A percentile compares a stretch with the other conserved stretches of the same genome.
phyloP scores from a whole-genome alignment of 805 yeast genomes.

The Hanseniaspora valbyensis region DNA sequence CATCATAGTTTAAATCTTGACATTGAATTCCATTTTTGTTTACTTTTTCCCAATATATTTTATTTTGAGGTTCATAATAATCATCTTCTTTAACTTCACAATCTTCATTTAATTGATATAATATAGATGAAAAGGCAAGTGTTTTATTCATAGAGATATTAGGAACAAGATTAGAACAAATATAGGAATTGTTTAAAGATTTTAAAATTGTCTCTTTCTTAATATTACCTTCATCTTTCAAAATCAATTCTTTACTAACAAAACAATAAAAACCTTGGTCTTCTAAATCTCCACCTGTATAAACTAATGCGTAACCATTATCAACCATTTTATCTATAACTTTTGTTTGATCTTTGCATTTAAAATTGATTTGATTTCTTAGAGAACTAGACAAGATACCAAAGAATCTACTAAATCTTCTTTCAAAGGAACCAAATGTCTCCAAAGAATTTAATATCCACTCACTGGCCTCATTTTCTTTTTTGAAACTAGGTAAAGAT shows the following conservation, averaged over 20 bases:
- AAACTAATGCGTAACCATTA: slow-evolving; percentile 64
- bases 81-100: neutral
- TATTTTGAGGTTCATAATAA: neutral
- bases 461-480: slow-evolving; percentile 37
- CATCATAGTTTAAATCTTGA: slow-evolving; percentile 19
- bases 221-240: slow-evolving; percentile 22
- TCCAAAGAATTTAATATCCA: slow-evolving; percentile 63
- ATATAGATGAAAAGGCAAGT: slow-evolving; percentile 23
- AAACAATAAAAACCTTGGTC: slow-evolving; percentile 62
- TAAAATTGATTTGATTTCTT: slow-evolving; percentile 33
- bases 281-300: slow-evolving; percentile 56
- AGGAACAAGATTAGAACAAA: slow-evolving; percentile 41
- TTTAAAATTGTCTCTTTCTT: slow-evolving; percentile 35
- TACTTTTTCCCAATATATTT: slow-evolving; percentile 1
- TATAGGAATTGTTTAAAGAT: slow-evolving; percentile 37
- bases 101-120: slow-evolving; percentile 10
- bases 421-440: slow-evolving; percentile 61
- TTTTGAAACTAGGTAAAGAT: slow-evolving; percentile 42
- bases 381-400: slow-evolving; percentile 63
- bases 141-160: slow-evolving; percentile 24
- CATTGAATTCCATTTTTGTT: slow-evolving; percentile 21
- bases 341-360: slow-evolving; percentile 39
- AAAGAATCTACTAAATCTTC: slow-evolving; percentile 72
- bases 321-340: slow-evolving; percentile 50
- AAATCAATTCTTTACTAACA: slow-evolving; percentile 44